Evolutionary conservation across 2,329 filamentous ascomycete species (phyloP).

Genomic region (Aspergillus pseudoterreus): DNA sequence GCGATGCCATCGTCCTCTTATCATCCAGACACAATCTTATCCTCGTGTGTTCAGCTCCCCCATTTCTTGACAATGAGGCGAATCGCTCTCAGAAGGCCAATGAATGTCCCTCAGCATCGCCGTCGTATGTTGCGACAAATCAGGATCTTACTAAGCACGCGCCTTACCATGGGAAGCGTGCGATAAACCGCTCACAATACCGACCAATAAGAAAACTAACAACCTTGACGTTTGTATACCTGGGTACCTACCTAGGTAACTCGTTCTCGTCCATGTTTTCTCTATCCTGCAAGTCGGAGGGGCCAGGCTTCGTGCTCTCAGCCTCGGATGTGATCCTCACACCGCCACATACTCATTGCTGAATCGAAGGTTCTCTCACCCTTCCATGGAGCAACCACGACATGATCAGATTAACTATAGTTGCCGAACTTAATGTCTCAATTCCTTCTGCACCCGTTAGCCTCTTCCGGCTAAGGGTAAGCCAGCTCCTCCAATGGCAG

Average conservation of each 20-base stretch:
- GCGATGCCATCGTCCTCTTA: constrained; percentile 9
- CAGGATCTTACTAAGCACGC: too few species aligned
- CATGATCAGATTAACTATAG: constrained; percentile 11
- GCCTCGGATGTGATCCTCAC: neutral
- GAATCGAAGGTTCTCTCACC: constrained; percentile 13
- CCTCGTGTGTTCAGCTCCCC: constrained; percentile 15
- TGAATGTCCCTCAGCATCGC: neutral
- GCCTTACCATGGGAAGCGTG: too few species aligned
- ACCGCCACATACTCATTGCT: neutral
- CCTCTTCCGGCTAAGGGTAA: constrained; percentile 7
- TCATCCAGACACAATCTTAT: constrained; percentile 1
- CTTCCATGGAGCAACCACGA: constrained; percentile 11
- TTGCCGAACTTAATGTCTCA: constrained; percentile 10
- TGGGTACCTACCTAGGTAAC: too few species aligned
- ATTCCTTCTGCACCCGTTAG: constrained; percentile 5
- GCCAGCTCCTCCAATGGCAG: constrained; percentile 10
- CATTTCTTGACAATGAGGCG: neutral
- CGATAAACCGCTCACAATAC: too few species aligned
- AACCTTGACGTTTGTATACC: too few species aligned
- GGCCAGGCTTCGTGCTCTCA: neutral
- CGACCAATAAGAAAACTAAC: too few species aligned
- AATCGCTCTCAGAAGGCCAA: neutral
- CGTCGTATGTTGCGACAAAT: neutral
- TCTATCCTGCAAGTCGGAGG: too few species aligned
- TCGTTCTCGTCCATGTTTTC: too few species aligned